Conservation (phyloP, 2,329 filamentous ascomycete genomes). For the Ophiostoma sp. region DNA sequence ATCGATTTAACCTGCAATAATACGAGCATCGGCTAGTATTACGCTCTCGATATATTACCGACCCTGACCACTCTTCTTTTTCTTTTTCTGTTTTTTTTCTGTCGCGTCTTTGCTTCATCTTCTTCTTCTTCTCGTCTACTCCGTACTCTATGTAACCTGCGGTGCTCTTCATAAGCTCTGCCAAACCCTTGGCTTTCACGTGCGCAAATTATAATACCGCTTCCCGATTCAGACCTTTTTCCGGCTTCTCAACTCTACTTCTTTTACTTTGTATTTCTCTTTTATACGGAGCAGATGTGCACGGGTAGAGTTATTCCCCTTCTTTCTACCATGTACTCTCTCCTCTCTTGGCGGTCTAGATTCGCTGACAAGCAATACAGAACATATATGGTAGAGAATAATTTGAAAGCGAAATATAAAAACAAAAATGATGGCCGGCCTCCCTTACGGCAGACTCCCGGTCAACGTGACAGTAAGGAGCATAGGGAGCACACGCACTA, state of each 20-base stretch:
- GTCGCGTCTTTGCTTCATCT: neutral
- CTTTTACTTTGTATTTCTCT: neutral
- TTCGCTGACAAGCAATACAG: neutral
- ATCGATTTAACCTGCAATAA: neutral
- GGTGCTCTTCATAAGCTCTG: neutral
- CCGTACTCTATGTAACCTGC: no score
- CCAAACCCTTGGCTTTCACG: conserved; percentile 4
- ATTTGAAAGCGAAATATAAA: neutral
- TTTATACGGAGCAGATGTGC: neutral
- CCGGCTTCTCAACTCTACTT: neutral
- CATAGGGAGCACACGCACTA: neutral
- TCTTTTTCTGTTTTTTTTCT: neutral
- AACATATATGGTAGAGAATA: no score
- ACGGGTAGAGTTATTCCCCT: neutral
- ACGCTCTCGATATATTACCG: no score
- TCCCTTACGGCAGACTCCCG: conserved; percentile 10
- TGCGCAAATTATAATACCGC: neutral
- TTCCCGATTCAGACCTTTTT: neutral
- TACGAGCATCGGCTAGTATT: neutral
- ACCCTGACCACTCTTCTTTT: neutral
- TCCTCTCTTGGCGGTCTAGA: neutral
- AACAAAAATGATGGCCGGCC: neutral
- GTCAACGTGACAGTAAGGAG: conserved; percentile 7
- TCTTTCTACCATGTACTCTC: neutral
- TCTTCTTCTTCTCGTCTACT: no score